phyloP scores from a whole-genome alignment of 2,329 filamentous ascomycete species.

The Scolecobasidium constrictum region DNA sequence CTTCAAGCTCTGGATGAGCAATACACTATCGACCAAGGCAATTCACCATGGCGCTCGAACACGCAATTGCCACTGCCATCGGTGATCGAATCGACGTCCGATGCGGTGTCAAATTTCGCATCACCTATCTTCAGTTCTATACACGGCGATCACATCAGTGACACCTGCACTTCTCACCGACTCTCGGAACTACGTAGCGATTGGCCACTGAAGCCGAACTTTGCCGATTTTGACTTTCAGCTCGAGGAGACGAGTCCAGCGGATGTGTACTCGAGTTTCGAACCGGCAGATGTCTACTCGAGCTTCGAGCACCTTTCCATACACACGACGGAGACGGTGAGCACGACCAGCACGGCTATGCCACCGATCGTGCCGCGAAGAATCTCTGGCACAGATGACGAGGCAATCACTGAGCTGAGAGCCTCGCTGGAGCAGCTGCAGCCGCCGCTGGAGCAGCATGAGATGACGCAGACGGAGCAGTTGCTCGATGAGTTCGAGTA shows the following conservation, averaged over 20 bases:
- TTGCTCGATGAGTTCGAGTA: slow-evolving; percentile 42
- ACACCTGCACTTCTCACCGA: neutral
- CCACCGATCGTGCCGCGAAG: neutral
- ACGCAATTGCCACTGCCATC: neutral
- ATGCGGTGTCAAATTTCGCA: neutral
- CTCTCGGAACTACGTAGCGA: neutral
- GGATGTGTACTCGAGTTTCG: neutral
- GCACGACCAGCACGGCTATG: neutral
- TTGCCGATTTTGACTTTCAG: neutral
- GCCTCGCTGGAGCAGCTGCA: slow-evolving; percentile 16
- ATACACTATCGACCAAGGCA: neutral
- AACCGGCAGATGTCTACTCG: neutral
- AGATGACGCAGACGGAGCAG: slow-evolving; percentile 31
- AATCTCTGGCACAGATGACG: neutral
- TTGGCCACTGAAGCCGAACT: neutral
- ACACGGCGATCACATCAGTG: slow-evolving; percentile 4
- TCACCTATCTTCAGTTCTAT: slow-evolving; percentile 10
- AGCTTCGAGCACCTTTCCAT: slow-evolving; percentile 4
- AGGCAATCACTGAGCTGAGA: slow-evolving; percentile 9
- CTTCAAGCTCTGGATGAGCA: neutral
- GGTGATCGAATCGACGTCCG: neutral
- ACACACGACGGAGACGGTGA: neutral
- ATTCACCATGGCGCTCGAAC: neutral
- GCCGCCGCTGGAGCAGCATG: slow-evolving; percentile 13
- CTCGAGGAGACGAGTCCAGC: neutral